Evolutionary conservation across 208 protist genomes (phyloP).

Genomic region (Entamoeba dispar): DNA sequence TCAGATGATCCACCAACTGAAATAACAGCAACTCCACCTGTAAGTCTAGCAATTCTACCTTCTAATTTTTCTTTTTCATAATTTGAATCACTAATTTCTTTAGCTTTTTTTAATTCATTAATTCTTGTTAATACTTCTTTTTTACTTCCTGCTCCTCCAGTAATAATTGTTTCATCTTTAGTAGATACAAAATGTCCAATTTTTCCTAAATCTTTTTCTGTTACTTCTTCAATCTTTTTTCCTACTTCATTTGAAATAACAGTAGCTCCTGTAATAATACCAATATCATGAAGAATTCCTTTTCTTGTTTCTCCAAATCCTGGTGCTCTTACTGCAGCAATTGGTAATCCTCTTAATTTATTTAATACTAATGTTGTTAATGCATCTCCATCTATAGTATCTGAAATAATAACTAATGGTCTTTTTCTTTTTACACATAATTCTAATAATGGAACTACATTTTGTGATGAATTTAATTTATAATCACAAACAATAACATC

Average conservation of each 20-base stretch:
- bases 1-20: constrained; percentile 83
- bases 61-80: constrained; percentile 86
- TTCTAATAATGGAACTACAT: constrained; percentile 11
- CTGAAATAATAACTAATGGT: constrained; percentile 90
- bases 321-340: constrained; percentile 71
- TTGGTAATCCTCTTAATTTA: constrained; percentile 51
- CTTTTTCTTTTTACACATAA: constrained; percentile 23
- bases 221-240: constrained; percentile 12
- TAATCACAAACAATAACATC: background rate
- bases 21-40: constrained; percentile 58
- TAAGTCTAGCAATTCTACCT: constrained; percentile 85
- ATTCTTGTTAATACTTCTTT: background rate
- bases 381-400: constrained; percentile 88
- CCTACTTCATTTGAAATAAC: constrained; percentile 66
- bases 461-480: background rate
- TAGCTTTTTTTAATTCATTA: background rate
- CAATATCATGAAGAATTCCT: constrained; percentile 86
- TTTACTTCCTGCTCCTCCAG: background rate
- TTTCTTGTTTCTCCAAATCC: constrained; percentile 94
- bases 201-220: constrained; percentile 23
- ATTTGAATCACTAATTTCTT: constrained; percentile 23
- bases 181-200: background rate
- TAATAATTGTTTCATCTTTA: background rate
- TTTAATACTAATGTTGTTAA: constrained; percentile 72
- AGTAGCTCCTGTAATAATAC: constrained; percentile 68